phyloP scores from a whole-genome alignment of 345 rosid genomes.

The Mangifera indica region DNA sequence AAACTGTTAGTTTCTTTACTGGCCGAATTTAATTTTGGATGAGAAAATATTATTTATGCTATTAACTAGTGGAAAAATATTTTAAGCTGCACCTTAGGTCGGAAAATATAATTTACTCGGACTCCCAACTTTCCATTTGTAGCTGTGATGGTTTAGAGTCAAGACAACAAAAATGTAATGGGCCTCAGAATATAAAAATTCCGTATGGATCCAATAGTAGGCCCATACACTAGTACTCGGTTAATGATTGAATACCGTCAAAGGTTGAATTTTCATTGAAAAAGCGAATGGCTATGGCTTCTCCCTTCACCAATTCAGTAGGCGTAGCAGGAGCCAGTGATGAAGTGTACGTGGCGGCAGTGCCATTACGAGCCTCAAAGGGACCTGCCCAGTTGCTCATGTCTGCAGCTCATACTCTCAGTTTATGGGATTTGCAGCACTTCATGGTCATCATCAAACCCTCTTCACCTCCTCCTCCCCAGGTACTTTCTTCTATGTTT shows the following conservation, averaged over 20 bases:
- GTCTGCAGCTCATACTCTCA: constrained; percentile 63
- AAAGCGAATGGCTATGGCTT: constrained; percentile 23
- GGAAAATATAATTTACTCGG: no score
- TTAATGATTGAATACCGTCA: not conserved
- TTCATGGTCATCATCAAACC: constrained; percentile 61
- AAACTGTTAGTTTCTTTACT: no score
- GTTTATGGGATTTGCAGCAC: constrained; percentile 52
- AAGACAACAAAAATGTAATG: not conserved
- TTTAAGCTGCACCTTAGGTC: no score
- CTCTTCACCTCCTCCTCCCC: constrained; percentile 30
- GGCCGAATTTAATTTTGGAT: no score
- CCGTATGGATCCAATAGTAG: not conserved
- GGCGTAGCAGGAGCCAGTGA: constrained; percentile 32
- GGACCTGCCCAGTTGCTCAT: constrained; percentile 57
- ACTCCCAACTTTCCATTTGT: no score
- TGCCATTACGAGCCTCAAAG: constrained; percentile 53
- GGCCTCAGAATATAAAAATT: not conserved
- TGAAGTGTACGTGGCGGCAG: constrained; percentile 57
- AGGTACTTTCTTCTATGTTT: constrained; percentile 29
- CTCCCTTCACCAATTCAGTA: constrained; percentile 22
- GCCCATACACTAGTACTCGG: not conserved
- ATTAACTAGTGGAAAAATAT: no score
- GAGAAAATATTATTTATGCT: no score
- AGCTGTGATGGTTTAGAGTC: not conserved
- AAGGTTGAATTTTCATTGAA: not conserved